Evolutionary conservation across 1,284 basidiomycete genomes (phyloP), one percentile per base, ranked within the genome.

Genomic region (Trichosporon asahii): DNA sequence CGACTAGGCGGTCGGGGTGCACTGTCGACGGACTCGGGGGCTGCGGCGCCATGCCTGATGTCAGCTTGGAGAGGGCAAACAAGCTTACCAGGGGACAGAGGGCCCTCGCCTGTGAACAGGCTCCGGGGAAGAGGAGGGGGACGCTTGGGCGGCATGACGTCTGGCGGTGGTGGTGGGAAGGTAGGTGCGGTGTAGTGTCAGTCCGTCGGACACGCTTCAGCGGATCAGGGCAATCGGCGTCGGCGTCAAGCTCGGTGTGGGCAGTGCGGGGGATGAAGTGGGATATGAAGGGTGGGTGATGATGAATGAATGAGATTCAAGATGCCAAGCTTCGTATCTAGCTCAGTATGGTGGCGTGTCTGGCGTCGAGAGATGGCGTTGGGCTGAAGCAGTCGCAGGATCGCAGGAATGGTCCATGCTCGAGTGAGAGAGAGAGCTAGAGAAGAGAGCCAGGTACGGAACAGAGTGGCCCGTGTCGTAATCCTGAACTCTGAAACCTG

Each of bases 1-100:
- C 81, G 63, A 78, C 75, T 66, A 83, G 72, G 71, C 65, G 78
- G 21, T 65, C 67, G 14, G 81, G 81, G 70, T 83, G 81, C 21
- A 82, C 72, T 11, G 73, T 74, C 1, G 70, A 68, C 4, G 81
- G 79, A 1, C 77, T 76, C 11, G 81, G 81, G 14, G 79, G 76
- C 6, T 74, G 74, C 3, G 76, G 73, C 9, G 76, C 76, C 14
- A 76, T 76, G 31, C 76, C 78, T 79, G 65, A 29, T 8, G 55
- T 69, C 64, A 64, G 49, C 25, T 11, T 7, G 44, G 23, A n/a
- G n/a, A 27, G 21, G 44, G 37, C 12, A 25, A 18, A 1, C 9
- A 25, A n/a, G 31, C 12, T 69, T 70, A 80, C 81, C 77, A 1
- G 78, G 79, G 7, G 78, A 77, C 2, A 82, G 72, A 3, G 79